Conservation (phyloP, 192 early-diverging fungal genomes). For the Umbelopsis ramanniana region DNA sequence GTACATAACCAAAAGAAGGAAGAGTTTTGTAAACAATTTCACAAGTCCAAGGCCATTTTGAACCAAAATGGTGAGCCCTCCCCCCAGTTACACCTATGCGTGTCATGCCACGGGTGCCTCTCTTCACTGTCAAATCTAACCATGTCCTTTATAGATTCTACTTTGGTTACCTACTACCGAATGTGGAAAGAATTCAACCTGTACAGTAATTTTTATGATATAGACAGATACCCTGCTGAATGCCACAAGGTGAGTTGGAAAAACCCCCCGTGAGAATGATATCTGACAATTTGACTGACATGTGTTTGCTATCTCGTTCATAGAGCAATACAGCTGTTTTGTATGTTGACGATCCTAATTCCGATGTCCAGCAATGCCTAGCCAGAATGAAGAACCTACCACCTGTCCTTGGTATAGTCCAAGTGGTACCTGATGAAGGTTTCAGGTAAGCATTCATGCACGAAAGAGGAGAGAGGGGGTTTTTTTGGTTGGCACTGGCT, state of each 20-base stretch:
- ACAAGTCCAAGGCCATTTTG: conserved; percentile 13
- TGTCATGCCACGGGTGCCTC: background rate
- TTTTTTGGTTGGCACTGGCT: background rate
- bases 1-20: conserved; percentile 12
- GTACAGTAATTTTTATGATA: conserved; percentile 30
- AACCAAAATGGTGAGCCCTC: conserved; percentile 5
- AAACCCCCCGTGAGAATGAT: too few relatives aligned
- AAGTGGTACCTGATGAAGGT: conserved; percentile 9
- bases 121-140: background rate
- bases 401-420: background rate
- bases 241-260: background rate
- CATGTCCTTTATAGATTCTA: conserved; percentile 1
- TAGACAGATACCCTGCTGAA: conserved; percentile 20
- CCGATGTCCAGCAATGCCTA: background rate
- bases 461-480: too few relatives aligned
- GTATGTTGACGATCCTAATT: conserved; percentile 35
- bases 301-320: background rate
- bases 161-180: conserved; percentile 24
- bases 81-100: background rate
- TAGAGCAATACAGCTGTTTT: conserved; percentile 38
- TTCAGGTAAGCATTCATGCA: conserved; percentile 14
- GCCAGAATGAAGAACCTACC: conserved; percentile 8
- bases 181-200: conserved; percentile 27
- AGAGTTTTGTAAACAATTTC: conserved; percentile 23
- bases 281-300: too few relatives aligned